Conservation (phyloP, 148 eudicot species). For the Pharnaceum exiguum region DNA sequence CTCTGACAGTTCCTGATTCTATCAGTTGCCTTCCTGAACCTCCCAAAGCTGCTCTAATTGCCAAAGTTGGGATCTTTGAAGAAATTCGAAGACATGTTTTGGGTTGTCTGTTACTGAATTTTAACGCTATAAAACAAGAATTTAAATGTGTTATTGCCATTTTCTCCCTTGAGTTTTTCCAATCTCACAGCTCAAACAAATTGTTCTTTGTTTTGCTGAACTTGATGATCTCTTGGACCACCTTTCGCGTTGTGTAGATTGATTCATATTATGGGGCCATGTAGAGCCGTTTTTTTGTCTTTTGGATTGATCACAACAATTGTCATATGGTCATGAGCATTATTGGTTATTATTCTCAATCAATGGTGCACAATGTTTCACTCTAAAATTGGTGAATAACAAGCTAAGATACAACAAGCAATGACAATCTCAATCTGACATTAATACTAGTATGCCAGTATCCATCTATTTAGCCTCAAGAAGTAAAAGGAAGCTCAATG, state of each 20-base stretch:
- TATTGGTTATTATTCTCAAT: no score
- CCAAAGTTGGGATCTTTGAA: conserved; percentile 3
- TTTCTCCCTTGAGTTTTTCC: background rate
- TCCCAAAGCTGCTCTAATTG: conserved; percentile 29
- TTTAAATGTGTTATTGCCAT: conserved; percentile 17
- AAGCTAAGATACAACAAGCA: no score
- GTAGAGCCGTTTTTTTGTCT: no score
- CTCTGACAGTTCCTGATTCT: conserved; percentile 50
- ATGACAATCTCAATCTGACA: no score
- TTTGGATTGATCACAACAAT: no score
- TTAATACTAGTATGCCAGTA: no score
- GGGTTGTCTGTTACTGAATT: conserved; percentile 7
- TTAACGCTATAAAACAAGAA: conserved; percentile 3
- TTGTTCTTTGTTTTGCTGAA: background rate
- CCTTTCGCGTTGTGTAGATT: background rate
- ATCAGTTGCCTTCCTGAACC: conserved; percentile 45
- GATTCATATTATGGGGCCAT: background rate
- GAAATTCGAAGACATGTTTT: conserved; percentile 1
- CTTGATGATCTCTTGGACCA: conserved; percentile 11
- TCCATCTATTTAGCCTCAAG: no score
- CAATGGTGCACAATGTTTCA: no score
- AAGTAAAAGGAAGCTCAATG: no score
- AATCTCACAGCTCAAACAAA: background rate
- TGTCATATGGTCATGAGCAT: no score
- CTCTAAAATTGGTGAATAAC: no score